phyloP scores from a whole-genome alignment of 2,329 filamentous ascomycete species.

The Apiospora rasikravindrae region DNA sequence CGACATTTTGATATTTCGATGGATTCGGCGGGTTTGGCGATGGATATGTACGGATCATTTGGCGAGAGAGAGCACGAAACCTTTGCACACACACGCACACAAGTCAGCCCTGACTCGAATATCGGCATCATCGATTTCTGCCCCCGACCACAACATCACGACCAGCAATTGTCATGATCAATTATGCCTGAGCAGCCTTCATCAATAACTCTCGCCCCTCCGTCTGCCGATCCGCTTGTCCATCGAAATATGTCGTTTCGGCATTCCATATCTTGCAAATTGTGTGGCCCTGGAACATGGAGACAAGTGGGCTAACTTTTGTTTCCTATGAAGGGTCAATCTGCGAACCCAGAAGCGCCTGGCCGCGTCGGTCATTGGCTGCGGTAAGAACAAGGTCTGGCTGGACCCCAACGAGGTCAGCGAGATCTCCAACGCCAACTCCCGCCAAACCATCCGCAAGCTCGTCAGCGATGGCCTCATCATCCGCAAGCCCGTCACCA shows the following conservation, averaged over 20 bases:
- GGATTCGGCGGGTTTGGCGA: constrained; percentile 5
- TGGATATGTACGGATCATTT: constrained; percentile 2
- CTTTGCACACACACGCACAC: background rate
- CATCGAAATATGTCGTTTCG: constrained; percentile 10
- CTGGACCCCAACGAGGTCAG: constrained; percentile 99
- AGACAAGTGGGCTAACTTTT: constrained; percentile 15
- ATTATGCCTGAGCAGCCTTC: background rate
- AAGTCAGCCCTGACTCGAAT: constrained; percentile 6
- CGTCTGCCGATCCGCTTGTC: background rate
- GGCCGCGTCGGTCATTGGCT: constrained; percentile 97
- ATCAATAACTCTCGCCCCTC: background rate
- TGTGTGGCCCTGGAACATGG: constrained; percentile 7
- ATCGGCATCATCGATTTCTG: constrained; percentile 10
- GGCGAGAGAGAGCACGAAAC: constrained; percentile 1
- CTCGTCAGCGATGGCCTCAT: constrained; percentile 99
- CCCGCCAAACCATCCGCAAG: constrained; percentile 99
- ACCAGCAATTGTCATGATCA: background rate
- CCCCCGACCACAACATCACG: background rate
- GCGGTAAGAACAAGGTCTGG: constrained; percentile 99
- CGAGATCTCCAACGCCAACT: constrained; percentile 99
- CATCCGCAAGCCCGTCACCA: constrained; percentile 99
- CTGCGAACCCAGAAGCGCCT: constrained; percentile 99
- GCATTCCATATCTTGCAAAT: background rate
- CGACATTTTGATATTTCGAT: constrained; percentile 15
- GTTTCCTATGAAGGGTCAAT: constrained; percentile 78